phyloP scores from a whole-genome alignment of 2,329 filamentous ascomycete species.

The Aspergillus proliferans region DNA sequence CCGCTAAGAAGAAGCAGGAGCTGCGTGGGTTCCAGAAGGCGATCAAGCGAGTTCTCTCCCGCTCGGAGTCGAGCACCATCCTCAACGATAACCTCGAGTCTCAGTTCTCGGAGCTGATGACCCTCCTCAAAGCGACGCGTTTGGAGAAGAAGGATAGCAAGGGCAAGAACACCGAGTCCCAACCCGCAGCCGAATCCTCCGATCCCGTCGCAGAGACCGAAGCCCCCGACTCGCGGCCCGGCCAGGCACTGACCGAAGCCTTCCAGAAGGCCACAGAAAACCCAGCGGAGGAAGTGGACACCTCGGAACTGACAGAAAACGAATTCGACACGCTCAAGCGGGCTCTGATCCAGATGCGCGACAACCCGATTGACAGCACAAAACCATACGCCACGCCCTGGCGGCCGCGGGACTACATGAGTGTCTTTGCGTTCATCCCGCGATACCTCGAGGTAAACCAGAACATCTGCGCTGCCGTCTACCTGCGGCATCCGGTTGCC shows the following conservation, averaged over 20 bases:
- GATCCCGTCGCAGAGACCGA: conserved; percentile 8
- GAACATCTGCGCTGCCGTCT: conserved; percentile 91
- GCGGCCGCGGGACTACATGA: conserved; percentile 79
- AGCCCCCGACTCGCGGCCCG: conserved; percentile 13
- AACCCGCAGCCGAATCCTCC: conserved; percentile 4
- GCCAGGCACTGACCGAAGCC: conserved; percentile 27
- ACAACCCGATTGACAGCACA: conserved; percentile 67
- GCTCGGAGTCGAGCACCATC: conserved; percentile 42
- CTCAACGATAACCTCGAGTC: conserved; percentile 47
- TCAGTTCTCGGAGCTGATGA: conserved; percentile 49
- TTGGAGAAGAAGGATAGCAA: conserved; percentile 19
- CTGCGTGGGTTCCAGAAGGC: conserved; percentile 66
- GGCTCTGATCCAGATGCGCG: conserved; percentile 59
- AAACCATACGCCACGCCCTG: conserved; percentile 93
- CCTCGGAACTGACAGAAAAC: conserved; percentile 43
- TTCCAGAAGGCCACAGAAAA: conserved; percentile 27
- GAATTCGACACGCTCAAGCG: conserved; percentile 42
- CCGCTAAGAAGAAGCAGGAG: conserved; percentile 67
- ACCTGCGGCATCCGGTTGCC: conserved; percentile 88
- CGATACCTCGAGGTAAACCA: conserved; percentile 96
- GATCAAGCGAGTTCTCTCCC: conserved; percentile 57
- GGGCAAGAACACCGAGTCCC: conserved; percentile 9
- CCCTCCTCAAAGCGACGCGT: conserved; percentile 40
- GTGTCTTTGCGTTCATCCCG: conserved; percentile 89
- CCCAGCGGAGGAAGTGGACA: conserved; percentile 29